Evolutionary conservation across 768 basidiomycete genomes (phyloP).

Genomic region (Tylopilus balloui): DNA sequence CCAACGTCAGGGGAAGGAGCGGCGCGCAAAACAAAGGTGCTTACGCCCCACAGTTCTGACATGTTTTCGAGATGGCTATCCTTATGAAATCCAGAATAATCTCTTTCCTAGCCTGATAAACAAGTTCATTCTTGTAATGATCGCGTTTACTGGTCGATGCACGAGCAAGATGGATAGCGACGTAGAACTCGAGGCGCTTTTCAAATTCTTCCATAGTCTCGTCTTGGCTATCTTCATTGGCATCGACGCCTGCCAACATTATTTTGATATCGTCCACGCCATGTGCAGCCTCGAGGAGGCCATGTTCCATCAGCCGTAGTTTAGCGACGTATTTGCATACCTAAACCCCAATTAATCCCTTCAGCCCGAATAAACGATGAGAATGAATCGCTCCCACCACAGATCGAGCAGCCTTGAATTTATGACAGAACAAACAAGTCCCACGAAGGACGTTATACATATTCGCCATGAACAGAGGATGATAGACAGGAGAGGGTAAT

Average conservation of each 20-base stretch:
- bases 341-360: conserved; percentile 36
- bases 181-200: conserved; percentile 60
- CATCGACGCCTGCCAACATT: conserved; percentile 30
- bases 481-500: conserved; percentile 90
- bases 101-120: conserved; percentile 83
- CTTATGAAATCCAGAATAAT: conserved; percentile 80
- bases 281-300: conserved; percentile 78
- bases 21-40: conserved; percentile 30
- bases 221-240: conserved; percentile 40
- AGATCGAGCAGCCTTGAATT: conserved; percentile 75
- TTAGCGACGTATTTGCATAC: conserved; percentile 81
- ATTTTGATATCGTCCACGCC: conserved; percentile 66
- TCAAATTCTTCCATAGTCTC: conserved; percentile 63
- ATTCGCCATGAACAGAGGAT: conserved; percentile 92
- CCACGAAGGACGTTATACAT: conserved; percentile 84
- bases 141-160: conserved; percentile 63
- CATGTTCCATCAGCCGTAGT: conserved; percentile 82
- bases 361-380: conserved; percentile 5
- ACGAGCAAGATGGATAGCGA: conserved; percentile 44
- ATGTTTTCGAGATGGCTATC: conserved; percentile 62
- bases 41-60: conserved; percentile 83
- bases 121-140: conserved; percentile 82
- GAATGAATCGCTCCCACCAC: conserved; percentile 45
- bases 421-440: conserved; percentile 91
- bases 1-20: conserved; percentile 6